These are phyloP conservation scores for Aspergillus texensis DNA, from an alignment of 2,329 filamentous ascomycete species.

Conservation along the genomic window DNA sequence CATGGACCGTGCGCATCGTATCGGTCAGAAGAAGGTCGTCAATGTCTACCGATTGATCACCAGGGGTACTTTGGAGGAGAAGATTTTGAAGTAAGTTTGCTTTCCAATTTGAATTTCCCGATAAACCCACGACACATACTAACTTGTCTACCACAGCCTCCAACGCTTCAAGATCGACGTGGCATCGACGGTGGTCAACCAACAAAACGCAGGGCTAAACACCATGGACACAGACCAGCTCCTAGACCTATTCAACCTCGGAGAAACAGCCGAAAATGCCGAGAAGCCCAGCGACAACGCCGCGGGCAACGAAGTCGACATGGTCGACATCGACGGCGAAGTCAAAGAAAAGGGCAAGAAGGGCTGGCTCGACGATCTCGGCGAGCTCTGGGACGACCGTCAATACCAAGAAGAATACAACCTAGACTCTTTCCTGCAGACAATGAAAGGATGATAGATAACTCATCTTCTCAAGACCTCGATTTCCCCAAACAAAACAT, in stretches of 20 bases:
- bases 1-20: slow-evolving; percentile 97
- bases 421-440: slow-evolving; percentile 90
- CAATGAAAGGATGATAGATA: slow-evolving; percentile 67
- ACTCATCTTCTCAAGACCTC: not conserved
- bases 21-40: slow-evolving; percentile 99
- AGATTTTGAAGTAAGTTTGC: slow-evolving; percentile 75
- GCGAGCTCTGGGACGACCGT: slow-evolving; percentile 94
- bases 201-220: slow-evolving; percentile 91
- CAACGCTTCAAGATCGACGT: slow-evolving; percentile 99
- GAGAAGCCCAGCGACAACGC: slow-evolving; percentile 63
- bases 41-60: slow-evolving; percentile 98
- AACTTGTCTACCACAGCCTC: slow-evolving; percentile 58
- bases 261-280: slow-evolving; percentile 63
- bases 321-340: slow-evolving; percentile 92
- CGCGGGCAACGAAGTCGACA: slow-evolving; percentile 64
- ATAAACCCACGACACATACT: slow-evolving; percentile 11
- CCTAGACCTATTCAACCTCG: slow-evolving; percentile 90
- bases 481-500: not conserved
- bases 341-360: slow-evolving; percentile 95
- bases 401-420: slow-evolving; percentile 99
- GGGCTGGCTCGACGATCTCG: slow-evolving; percentile 90
- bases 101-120: not conserved
- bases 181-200: slow-evolving; percentile 95
- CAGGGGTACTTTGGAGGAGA: slow-evolving; percentile 93
- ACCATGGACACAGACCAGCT: slow-evolving; percentile 99